Conservation (phyloP, 2,329 filamentous ascomycete genomes). For the Diaporthe sp. region DNA sequence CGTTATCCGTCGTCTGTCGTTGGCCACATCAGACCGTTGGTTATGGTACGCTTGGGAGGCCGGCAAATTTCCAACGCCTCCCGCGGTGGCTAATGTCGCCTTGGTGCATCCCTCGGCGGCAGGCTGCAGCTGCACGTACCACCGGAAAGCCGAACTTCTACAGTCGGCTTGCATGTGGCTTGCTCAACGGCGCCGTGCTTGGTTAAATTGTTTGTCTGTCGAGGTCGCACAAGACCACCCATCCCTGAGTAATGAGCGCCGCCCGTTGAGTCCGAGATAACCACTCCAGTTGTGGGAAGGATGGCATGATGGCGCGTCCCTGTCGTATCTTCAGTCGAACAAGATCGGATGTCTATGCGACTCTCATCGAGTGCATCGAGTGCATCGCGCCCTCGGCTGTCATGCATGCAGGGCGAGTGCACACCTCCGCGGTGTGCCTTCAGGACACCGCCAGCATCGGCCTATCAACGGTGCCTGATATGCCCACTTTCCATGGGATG, state of each 20-base stretch:
- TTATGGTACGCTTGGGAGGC: neutral
- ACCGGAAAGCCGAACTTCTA: neutral
- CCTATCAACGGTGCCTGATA: slow-evolving; percentile 21
- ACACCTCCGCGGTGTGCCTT: neutral
- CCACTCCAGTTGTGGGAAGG: neutral
- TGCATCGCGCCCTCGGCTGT: slow-evolving; percentile 11
- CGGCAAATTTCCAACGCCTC: slow-evolving; percentile 12
- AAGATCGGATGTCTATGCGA: slow-evolving; percentile 21
- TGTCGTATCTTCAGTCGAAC: slow-evolving; percentile 1
- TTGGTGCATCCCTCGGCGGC: slow-evolving; percentile 5
- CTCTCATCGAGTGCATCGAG: neutral
- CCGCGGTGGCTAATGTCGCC: neutral
- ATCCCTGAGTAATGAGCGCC: slow-evolving; percentile 7
- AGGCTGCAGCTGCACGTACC: slow-evolving; percentile 1
- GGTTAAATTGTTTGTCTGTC: slow-evolving; percentile 18
- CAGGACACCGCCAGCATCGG: neutral
- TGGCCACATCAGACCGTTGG: neutral
- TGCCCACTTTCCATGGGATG: slow-evolving; percentile 16
- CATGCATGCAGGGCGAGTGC: slow-evolving; percentile 15
- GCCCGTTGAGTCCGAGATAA: slow-evolving; percentile 22
- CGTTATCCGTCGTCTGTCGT: slow-evolving; percentile 7
- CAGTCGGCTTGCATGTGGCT: slow-evolving; percentile 19
- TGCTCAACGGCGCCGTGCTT: slow-evolving; percentile 14
- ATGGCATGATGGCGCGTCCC: neutral
- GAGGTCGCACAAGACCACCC: slow-evolving; percentile 2